phyloP scores from a whole-genome alignment of 2,329 filamentous ascomycete genomes.

The Aspergillus arachidicola region DNA sequence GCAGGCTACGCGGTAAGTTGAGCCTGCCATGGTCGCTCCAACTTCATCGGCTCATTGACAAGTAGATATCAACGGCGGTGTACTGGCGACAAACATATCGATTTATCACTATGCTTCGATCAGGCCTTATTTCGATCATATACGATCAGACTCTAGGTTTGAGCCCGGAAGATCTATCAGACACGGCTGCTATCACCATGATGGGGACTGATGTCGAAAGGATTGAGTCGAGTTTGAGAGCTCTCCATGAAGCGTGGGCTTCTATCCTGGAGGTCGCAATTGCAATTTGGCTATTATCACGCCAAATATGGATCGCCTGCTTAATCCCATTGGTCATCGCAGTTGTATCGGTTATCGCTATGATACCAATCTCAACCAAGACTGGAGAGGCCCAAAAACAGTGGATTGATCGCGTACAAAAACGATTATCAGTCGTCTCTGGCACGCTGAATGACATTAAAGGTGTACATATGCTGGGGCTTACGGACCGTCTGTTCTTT shows the following conservation, averaged over 20 bases:
- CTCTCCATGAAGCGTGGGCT: conserved; percentile 39
- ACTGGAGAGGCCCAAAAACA: neutral
- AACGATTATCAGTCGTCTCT: neutral
- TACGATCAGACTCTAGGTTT: neutral
- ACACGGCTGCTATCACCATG: conserved; percentile 44
- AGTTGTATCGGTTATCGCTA: neutral
- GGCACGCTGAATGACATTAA: neutral
- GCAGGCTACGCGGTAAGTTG: neutral
- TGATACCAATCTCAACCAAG: neutral
- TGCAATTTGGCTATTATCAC: conserved; percentile 36
- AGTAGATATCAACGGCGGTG: neutral
- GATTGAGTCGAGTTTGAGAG: conserved; percentile 26
- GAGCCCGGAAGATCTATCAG: conserved; percentile 28
- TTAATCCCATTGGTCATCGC: neutral
- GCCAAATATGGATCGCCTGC: conserved; percentile 30
- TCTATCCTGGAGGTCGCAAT: conserved; percentile 41
- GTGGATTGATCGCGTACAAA: neutral
- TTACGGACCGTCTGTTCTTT: neutral
- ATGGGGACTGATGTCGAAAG: conserved; percentile 50
- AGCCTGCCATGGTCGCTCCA: no score
- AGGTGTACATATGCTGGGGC: neutral
- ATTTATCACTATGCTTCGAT: neutral
- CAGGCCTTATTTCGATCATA: neutral
- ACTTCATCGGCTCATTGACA: neutral
- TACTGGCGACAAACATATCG: neutral